Evolutionary conservation across 106 monocot genomes (phyloP).

Genomic region (Dendrobium officinale): DNA sequence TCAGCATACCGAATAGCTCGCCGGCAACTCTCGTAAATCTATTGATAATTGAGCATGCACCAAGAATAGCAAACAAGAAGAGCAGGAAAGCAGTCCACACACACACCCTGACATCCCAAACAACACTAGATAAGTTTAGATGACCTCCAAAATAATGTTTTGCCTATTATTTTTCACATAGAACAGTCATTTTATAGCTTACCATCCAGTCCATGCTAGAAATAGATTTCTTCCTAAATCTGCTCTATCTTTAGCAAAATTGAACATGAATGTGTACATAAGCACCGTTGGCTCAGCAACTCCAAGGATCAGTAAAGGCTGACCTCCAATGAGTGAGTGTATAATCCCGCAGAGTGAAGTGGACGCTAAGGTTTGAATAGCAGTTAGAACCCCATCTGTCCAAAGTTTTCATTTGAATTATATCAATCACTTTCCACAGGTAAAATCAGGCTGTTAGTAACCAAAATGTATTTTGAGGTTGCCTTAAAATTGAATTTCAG

Average conservation of each 20-base stretch:
- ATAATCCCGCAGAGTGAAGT: constrained; percentile 61
- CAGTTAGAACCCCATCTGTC: constrained; percentile 57
- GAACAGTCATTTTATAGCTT: not conserved
- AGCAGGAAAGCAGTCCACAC: constrained; percentile 78
- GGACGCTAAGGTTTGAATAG: constrained; percentile 68
- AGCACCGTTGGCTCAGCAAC: constrained; percentile 44
- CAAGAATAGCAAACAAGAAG: constrained; percentile 60
- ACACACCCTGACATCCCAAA: constrained; percentile 52
- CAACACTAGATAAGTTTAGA: not conserved
- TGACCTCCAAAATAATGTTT: not conserved
- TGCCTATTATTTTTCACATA: no score
- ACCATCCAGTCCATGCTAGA: constrained; percentile 12
- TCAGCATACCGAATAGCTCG: constrained; percentile 79
- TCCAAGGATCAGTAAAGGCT: constrained; percentile 47
- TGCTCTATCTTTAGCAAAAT: constrained; percentile 52
- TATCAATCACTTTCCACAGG: not conserved
- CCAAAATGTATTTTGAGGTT: not conserved
- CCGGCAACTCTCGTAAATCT: constrained; percentile 83
- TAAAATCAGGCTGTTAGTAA: not conserved
- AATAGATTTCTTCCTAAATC: constrained; percentile 34
- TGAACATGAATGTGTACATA: constrained; percentile 78
- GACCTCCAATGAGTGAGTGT: constrained; percentile 59
- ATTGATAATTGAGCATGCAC: constrained; percentile 83
- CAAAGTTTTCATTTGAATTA: constrained; percentile 1
- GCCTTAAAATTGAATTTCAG: no score